A percentile compares a stretch with the other conserved stretches of the same genome.
phyloP scores from a whole-genome alignment of 192 early-diverging fungal genomes.

The Obelidium mucronatum region DNA sequence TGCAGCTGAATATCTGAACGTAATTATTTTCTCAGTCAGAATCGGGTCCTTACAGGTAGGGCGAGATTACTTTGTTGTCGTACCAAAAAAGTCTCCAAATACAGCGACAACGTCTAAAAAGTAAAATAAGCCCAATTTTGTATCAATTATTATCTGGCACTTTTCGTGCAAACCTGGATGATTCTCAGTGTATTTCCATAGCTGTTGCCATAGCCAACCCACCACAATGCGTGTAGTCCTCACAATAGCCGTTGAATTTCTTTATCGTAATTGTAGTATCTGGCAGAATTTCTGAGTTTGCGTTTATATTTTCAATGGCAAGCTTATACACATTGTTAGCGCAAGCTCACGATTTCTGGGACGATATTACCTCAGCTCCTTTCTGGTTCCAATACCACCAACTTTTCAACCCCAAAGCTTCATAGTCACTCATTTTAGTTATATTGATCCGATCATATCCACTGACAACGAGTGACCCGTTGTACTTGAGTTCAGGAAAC shows the following conservation, averaged over 20 bases:
- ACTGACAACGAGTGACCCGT: neutral
- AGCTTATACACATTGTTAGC: neutral
- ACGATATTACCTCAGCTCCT: neutral
- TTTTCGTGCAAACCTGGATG: neutral
- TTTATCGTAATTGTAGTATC: constrained; percentile 16
- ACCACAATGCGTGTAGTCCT: neutral
- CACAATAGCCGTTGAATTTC: neutral
- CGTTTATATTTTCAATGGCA: constrained; percentile 5
- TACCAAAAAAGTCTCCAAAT: neutral
- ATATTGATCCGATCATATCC: constrained; percentile 12
- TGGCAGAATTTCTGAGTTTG: neutral
- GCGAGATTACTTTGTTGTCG: no score
- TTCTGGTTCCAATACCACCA: constrained; percentile 19
- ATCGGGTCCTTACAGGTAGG: no score
- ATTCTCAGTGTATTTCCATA: neutral
- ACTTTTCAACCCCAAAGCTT: neutral
- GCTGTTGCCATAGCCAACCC: neutral
- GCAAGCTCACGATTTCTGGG: no score
- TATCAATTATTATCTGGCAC: neutral
- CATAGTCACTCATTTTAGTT: neutral
- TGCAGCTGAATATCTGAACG: neutral
- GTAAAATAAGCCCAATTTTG: neutral
- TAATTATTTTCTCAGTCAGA: no score
- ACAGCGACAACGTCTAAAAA: constrained; percentile 6
- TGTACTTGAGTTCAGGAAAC: neutral